These are phyloP conservation scores for Blastocystis sp. DNA, from an alignment of 352 stramenopile genomes.

Conservation along the genomic window DNA sequence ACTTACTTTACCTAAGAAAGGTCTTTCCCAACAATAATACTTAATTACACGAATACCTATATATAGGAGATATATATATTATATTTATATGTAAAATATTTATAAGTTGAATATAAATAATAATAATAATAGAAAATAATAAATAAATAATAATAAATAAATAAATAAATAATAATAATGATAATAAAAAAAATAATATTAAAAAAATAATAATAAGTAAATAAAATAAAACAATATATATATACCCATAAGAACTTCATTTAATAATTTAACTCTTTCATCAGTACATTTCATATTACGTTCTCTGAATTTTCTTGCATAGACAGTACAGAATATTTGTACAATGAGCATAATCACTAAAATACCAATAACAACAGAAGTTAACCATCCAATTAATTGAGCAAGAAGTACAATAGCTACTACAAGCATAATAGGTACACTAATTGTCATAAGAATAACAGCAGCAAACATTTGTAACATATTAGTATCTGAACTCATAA, in stretches of 20 bases:
- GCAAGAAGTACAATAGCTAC: background rate
- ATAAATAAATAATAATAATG: too few species aligned
- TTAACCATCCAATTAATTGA: background rate
- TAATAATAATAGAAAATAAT: too few species aligned
- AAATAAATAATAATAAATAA: too few species aligned
- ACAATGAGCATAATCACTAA: slow-evolving; percentile 1
- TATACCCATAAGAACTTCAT: slow-evolving; percentile 52
- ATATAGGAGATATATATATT: too few species aligned
- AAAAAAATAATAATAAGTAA: too few species aligned
- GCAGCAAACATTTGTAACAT: background rate
- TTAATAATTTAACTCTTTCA: slow-evolving; percentile 49
- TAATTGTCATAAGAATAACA: background rate
- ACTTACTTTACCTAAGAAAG: slow-evolving; percentile 62
- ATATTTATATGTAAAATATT: too few species aligned
- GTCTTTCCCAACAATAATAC: slow-evolving; percentile 70
- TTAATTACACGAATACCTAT: slow-evolving; percentile 74
- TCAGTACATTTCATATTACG: slow-evolving; percentile 45
- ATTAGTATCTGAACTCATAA: slow-evolving; percentile 27
- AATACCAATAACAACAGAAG: slow-evolving; percentile 6
- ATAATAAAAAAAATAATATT: too few species aligned
- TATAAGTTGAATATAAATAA: too few species aligned
- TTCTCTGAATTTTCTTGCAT: too few species aligned
- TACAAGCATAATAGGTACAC: slow-evolving; percentile 8
- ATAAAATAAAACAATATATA: too few species aligned
- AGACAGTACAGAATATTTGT: too few species aligned